phyloP scores from a whole-genome alignment of 345 rosid species.

The Aquilaria sinensis region DNA sequence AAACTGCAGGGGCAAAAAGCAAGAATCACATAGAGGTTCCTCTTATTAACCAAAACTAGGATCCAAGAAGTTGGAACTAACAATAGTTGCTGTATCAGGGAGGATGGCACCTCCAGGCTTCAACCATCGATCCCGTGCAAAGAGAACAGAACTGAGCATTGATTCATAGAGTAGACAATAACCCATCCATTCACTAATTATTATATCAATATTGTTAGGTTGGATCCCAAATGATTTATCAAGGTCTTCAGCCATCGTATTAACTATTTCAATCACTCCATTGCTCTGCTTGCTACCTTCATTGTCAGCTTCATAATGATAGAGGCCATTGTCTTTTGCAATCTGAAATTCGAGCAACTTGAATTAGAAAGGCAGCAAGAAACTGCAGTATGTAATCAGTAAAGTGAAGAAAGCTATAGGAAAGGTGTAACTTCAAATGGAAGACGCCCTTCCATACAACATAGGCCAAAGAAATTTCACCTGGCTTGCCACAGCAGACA shows the following conservation, averaged over 20 bases:
- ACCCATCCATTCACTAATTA: constrained; percentile 99
- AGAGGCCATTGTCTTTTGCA: constrained; percentile 71
- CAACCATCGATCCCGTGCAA: constrained; percentile 93
- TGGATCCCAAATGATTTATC: constrained; percentile 50
- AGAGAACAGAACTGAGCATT: constrained; percentile 90
- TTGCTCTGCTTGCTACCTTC: constrained; percentile 14
- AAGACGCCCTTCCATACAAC: constrained; percentile 2
- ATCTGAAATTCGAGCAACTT: constrained; percentile 31
- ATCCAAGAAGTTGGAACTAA: constrained; percentile 23
- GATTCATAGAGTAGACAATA: constrained; percentile 91
- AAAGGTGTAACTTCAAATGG: constrained; percentile 10
- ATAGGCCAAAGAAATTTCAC: constrained; percentile 28
- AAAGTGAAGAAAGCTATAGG: constrained; percentile 1
- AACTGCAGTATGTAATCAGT: background rate
- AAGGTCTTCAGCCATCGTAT: constrained; percentile 82
- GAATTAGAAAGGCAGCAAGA: background rate
- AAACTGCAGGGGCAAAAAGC: constrained; percentile 33
- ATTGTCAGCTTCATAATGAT: constrained; percentile 24
- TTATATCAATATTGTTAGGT: constrained; percentile 66
- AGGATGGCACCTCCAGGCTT: constrained; percentile 98
- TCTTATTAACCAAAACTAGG: background rate
- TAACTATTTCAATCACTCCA: constrained; percentile 74
- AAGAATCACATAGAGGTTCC: background rate
- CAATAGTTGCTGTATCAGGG: constrained; percentile 93
- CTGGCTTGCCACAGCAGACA: constrained; percentile 90